These are phyloP conservation scores for Alternaria alternata DNA, from an alignment of 2,329 filamentous ascomycete species.

Conservation along the genomic window DNA sequence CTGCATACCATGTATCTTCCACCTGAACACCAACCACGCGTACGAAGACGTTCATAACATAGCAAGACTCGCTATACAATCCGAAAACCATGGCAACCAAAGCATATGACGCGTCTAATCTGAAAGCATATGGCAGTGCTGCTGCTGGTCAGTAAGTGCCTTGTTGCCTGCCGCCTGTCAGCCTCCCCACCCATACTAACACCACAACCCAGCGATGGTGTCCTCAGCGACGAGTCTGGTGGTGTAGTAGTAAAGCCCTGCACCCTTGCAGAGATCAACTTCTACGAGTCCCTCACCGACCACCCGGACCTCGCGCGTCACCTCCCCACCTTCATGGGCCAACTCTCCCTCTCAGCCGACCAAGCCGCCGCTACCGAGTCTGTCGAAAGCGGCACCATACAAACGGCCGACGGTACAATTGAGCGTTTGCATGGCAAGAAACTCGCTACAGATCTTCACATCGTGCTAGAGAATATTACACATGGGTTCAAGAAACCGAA, in stretches of 20 bases:
- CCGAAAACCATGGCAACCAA: constrained; percentile 47
- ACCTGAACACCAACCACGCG: constrained; percentile 2
- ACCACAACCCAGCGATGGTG: constrained; percentile 74
- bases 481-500: constrained; percentile 84
- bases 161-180: constrained; percentile 7
- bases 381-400: constrained; percentile 39
- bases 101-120: constrained; percentile 66
- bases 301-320: constrained; percentile 79
- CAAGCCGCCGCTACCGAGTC: constrained; percentile 20
- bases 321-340: constrained; percentile 87
- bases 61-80: constrained; percentile 7
- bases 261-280: constrained; percentile 82
- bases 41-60: background rate
- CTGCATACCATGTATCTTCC: constrained; percentile 14
- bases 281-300: constrained; percentile 78
- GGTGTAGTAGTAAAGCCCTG: constrained; percentile 94
- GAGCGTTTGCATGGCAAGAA: constrained; percentile 65
- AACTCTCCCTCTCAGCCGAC: constrained; percentile 65
- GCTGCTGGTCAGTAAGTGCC: constrained; percentile 83
- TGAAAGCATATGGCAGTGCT: constrained; percentile 75
- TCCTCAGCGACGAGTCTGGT: constrained; percentile 83
- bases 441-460: constrained; percentile 77
- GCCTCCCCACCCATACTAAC: constrained; percentile 7
- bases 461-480: constrained; percentile 86
- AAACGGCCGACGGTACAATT: constrained; percentile 34